Conservation (phyloP, 208 protist species). For the Wallacemonas rigidus region DNA sequence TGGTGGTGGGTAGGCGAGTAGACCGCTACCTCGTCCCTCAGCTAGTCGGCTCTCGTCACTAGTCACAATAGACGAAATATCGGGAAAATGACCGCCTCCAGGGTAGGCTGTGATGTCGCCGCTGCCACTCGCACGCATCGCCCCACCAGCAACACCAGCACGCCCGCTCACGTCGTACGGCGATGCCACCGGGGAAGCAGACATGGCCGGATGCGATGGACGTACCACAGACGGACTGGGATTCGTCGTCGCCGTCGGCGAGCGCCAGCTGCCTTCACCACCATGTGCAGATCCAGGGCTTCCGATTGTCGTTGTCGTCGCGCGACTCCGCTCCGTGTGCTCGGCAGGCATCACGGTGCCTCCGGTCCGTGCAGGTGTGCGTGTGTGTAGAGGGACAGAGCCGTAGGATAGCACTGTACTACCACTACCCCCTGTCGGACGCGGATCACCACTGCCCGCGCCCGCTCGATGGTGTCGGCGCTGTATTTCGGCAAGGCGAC, state of each 20-base stretch:
- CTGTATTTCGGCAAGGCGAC: slow-evolving; percentile 17
- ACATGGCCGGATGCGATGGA: slow-evolving; percentile 2
- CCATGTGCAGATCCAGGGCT: background rate
- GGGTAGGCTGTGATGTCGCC: too few relatives aligned
- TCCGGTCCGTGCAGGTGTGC: background rate
- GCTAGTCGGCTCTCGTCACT: background rate
- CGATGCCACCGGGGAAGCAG: background rate
- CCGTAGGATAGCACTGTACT: slow-evolving; percentile 16
- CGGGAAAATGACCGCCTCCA: slow-evolving; percentile 1
- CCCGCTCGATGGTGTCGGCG: slow-evolving; percentile 7
- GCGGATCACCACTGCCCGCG: slow-evolving; percentile 4
- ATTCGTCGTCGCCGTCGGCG: slow-evolving; percentile 1
- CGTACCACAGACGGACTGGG: slow-evolving; percentile 8
- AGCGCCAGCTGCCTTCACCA: slow-evolving; percentile 2
- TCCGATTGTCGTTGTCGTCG: background rate
- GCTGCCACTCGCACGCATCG: too few relatives aligned
- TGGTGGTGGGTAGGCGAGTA: too few relatives aligned
- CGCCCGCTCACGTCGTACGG: background rate
- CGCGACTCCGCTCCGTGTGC: too few relatives aligned
- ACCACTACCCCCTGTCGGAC: slow-evolving; percentile 1
- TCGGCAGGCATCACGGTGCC: background rate
- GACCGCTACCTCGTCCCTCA: background rate
- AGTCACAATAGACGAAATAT: slow-evolving; percentile 3
- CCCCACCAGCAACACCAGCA: background rate
- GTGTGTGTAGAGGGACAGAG: slow-evolving; percentile 8